These are phyloP conservation scores for Microcyclospora tardicrescens DNA, from an alignment of 2,329 filamentous ascomycete species.

Conservation along the genomic window DNA sequence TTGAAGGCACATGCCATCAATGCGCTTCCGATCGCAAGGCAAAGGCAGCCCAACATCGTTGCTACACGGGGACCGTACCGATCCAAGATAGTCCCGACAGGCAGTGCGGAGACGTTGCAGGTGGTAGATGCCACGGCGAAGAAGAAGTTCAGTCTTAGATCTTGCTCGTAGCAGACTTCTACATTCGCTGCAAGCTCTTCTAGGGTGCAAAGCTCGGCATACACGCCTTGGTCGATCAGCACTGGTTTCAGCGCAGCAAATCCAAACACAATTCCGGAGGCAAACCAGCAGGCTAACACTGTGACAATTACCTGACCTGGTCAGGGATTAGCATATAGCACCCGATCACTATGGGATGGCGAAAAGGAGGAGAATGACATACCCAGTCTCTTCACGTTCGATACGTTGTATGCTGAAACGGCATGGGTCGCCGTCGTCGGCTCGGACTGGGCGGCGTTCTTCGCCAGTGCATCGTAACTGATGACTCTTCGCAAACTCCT, in stretches of 20 bases:
- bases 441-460: constrained; percentile 16
- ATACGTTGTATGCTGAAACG: constrained; percentile 38
- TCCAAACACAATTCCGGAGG: constrained; percentile 69
- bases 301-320: constrained; percentile 56
- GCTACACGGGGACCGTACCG: constrained; percentile 66
- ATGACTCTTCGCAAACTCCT: constrained; percentile 28
- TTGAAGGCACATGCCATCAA: constrained; percentile 56
- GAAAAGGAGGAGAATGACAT: constrained; percentile 2
- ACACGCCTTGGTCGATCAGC: constrained; percentile 59
- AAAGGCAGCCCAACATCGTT: constrained; percentile 54
- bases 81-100: constrained; percentile 75
- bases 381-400: constrained; percentile 23
- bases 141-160: constrained; percentile 65
- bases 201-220: constrained; percentile 48
- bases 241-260: constrained; percentile 76
- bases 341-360: neutral
- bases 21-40: constrained; percentile 56
- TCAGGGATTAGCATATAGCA: constrained; percentile 1
- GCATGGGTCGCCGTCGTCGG: constrained; percentile 28
- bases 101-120: constrained; percentile 74
- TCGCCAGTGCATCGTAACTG: constrained; percentile 37
- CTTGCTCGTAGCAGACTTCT: constrained; percentile 45
- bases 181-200: constrained; percentile 37
- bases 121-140: constrained; percentile 80
- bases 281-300: constrained; percentile 61